Evolutionary conservation across 164 flowering plant species (phyloP).

Genomic region (Kalanchoe fedtschenkoi): DNA sequence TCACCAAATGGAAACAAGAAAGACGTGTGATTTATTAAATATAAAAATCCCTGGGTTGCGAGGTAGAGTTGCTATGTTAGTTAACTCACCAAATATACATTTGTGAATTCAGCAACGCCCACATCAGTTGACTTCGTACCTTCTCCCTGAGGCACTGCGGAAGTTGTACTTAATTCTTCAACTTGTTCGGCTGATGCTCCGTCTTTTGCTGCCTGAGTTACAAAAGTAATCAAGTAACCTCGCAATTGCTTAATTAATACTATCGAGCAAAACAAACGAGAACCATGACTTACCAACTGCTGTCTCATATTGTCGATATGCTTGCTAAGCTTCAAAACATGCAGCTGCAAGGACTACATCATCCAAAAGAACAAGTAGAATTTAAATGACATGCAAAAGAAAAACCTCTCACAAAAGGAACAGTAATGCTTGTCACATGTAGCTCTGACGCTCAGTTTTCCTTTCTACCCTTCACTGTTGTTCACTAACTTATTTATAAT

Average conservation of each 20-base stretch:
- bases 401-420: neutral
- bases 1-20: neutral
- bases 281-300: slow-evolving; percentile 45
- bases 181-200: neutral
- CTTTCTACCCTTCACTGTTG: too few relatives aligned
- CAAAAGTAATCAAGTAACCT: too few relatives aligned
- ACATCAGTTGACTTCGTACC: neutral
- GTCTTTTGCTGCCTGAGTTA: neutral
- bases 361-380: slow-evolving; percentile 11
- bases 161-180: slow-evolving; percentile 1
- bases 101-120: neutral
- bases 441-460: too few relatives aligned
- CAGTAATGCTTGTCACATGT: neutral
- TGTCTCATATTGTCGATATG: slow-evolving; percentile 46
- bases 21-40: neutral
- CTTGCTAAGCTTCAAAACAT: slow-evolving; percentile 58
- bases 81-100: neutral
- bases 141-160: neutral
- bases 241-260: neutral
- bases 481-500: too few relatives aligned
- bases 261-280: neutral
- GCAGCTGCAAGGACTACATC: slow-evolving; percentile 91
- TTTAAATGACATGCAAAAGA: neutral
- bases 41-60: neutral
- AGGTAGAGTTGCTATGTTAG: neutral